Evolutionary conservation across 2,329 filamentous ascomycete species (phyloP), one percentile per base, ranked within the genome.

Genomic region (Penicillium sp.): DNA sequence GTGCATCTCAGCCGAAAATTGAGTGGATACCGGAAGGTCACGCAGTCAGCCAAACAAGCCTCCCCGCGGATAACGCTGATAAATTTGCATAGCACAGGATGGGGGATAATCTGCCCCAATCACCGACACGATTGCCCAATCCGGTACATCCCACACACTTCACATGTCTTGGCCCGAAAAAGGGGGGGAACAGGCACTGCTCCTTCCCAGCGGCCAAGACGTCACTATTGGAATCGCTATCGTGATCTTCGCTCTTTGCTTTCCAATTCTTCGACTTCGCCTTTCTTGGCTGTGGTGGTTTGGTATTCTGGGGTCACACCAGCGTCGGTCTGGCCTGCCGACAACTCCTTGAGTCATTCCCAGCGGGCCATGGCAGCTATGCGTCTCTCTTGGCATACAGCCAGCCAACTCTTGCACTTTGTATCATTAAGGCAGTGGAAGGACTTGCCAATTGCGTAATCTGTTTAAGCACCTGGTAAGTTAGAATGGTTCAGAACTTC

Each of bases 151-250:
- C 50, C 48, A 64, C 63, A 64, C 58, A 67, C 52, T 64, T 71
- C 67, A 71, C 67, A 71, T 71, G 69, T 69, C 69, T 72, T 68
- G 65, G 65, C 63, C 48, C 49, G 56, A 63, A 65, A 61, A 67
- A 55, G 59, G 65, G 63, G 64, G 62, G 47, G 6, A 34, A 25
- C 25, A 42, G 51, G 28, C 35, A 17, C 25, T 20, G 12, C 51
- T 43, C 38, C 38, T 35, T 53, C 37, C 20, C 12, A 52, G 20
- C 38, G 54, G 67, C 65, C 64, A 63, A 70, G 65, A 71, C 59
- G 60, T 67, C 69, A 71, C 69, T 71, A 69, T 69, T 67, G 67
- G 63, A 59, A 48, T 42, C 39, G 58, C 45, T 64, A 61, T 58
- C 61, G 60, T 8, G 39, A 47, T 45, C 52, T 45, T 8, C 63